These are phyloP conservation scores for Metroxylon sagu DNA, from an alignment of 176 grass and related monocot species.

Conservation along the genomic window DNA sequence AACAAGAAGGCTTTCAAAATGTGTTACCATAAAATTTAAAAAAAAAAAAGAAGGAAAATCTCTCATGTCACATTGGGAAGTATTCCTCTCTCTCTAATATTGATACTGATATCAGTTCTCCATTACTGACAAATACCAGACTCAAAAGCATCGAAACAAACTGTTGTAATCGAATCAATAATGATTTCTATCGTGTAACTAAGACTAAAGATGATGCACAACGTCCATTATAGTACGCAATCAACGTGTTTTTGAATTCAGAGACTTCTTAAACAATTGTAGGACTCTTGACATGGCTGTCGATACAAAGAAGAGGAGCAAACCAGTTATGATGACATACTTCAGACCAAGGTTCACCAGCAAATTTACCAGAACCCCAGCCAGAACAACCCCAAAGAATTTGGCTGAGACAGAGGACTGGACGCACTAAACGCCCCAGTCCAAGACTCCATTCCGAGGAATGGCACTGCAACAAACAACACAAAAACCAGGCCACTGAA, in stretches of 20 bases:
- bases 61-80: no score
- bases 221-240: background rate
- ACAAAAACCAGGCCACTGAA: constrained; percentile 81
- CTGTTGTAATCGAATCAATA: no score
- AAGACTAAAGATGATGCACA: background rate
- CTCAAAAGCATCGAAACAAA: no score
- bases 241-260: constrained; percentile 24
- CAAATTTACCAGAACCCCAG: constrained; percentile 67
- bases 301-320: constrained; percentile 57
- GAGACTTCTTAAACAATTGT: constrained; percentile 46
- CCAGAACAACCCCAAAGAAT: constrained; percentile 68
- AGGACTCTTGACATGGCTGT: constrained; percentile 76
- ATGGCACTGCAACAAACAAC: constrained; percentile 86
- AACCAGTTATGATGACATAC: constrained; percentile 48
- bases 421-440: constrained; percentile 68
- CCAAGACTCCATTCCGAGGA: constrained; percentile 84
- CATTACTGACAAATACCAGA: no score
- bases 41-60: no score
- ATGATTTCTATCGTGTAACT: no score
- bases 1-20: no score
- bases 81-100: no score
- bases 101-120: no score
- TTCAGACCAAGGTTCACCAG: constrained; percentile 77
- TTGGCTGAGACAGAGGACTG: constrained; percentile 60
- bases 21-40: no score